Conservation (phyloP, 73 alveolate species). For the Urostyla sp. region DNA sequence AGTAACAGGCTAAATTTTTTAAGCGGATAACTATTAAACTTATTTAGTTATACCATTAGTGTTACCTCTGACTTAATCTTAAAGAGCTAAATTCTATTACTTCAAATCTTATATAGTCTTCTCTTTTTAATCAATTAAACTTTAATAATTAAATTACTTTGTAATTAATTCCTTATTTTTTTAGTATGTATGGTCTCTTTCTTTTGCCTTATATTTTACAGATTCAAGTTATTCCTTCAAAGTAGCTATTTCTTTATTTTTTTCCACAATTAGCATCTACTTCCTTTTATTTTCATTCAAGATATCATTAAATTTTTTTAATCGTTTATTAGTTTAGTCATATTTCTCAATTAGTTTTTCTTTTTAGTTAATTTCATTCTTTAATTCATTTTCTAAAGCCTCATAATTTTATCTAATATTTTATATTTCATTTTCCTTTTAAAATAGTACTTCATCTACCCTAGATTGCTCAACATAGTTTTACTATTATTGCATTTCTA, state of each 20-base stretch:
- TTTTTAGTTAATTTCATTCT: slow-evolving; percentile 9
- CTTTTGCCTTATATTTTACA: slow-evolving; percentile 16
- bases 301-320: slow-evolving; percentile 38
- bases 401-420: not conserved
- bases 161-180: slow-evolving; percentile 45
- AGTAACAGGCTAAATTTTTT: too few species aligned
- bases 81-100: not conserved
- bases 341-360: slow-evolving; percentile 12
- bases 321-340: not conserved
- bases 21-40: too few species aligned
- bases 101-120: slow-evolving; percentile 1
- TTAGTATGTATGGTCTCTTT: slow-evolving; percentile 22
- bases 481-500: not conserved
- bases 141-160: slow-evolving; percentile 4
- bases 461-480: not conserved
- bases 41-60: not conserved
- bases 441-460: not conserved
- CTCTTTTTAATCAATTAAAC: slow-evolving; percentile 14
- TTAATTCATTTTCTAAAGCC: not conserved
- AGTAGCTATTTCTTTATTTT: not conserved
- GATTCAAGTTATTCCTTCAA: slow-evolving; percentile 23
- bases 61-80: not conserved
- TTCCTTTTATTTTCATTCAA: slow-evolving; percentile 34
- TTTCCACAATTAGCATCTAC: slow-evolving; percentile 27
- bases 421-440: not conserved